Evolutionary conservation across 208 protist genomes (phyloP), one percentile per base, ranked within the genome.

Genomic region (Acanthamoeba royreba): DNA sequence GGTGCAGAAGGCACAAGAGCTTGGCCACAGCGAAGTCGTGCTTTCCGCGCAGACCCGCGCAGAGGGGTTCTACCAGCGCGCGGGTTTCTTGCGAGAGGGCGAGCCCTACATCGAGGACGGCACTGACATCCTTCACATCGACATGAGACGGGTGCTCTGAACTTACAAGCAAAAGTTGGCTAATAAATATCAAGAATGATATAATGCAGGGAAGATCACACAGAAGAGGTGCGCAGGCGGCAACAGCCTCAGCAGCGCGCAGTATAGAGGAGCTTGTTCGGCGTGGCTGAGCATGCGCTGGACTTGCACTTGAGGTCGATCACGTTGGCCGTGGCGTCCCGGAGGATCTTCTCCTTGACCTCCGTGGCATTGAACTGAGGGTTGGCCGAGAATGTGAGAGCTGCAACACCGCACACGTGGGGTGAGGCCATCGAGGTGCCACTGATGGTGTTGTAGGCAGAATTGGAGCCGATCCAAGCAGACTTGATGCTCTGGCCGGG

Each of bases 351-450:
- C 35, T 19, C 42, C 58, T 94, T n/a, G 33, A 94, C 81, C 45
- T 94, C 53, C 19, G 47, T 45, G 46, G 72, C 55, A 9, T 69
- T 89, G 53, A 33, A 52, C 11, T 43, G 17, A 28, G 92, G 92
- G 74, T 89, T 74, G 19, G n/a, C 7, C 45, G 43, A 74, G n/a
- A 58, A 19, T 25, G 93, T 88, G 61, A 94, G 19, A 43, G 93
- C 93, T 9, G 69, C 83, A 4, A 93, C 93, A 85, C 93, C 93
- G 55, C 86, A 83, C 2, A 94, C 93, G 35, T 94, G 93, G 28
- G 93, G 93, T 33, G 35, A 55, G 22, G 93, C 93, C 93, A 94
- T 94, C 19, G 58, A 86, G 25, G 93, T 94, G 43, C 93, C 93
- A 38, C 28, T 43, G 63, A 89, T 89, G 47, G 81, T 69, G 81